phyloP scores from a whole-genome alignment of 106 monocot species.

The Dendrobium huoshanense region DNA sequence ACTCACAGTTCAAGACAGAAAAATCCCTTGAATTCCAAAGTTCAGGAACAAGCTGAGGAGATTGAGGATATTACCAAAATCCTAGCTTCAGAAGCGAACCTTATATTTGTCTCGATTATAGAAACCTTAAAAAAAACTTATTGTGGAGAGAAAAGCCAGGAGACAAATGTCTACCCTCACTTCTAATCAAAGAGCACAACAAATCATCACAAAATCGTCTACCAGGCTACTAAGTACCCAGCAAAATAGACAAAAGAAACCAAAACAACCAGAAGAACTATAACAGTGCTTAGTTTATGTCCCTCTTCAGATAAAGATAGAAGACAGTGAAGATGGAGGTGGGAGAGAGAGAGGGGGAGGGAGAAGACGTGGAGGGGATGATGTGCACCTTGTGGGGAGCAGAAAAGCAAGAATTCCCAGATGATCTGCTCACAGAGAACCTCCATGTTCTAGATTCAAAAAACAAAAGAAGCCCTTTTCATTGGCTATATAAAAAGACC shows the following conservation, averaged over 20 bases:
- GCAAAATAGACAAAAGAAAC: not conserved
- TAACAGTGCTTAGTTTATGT: not conserved
- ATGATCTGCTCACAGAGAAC: conserved; percentile 27
- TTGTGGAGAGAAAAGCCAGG: not conserved
- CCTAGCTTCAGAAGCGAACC: not conserved
- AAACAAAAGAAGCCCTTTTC: too few relatives aligned
- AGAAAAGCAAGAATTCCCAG: conserved; percentile 46
- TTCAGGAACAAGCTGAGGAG: not conserved
- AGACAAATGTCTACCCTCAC: not conserved
- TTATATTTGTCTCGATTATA: not conserved
- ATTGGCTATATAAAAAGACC: not conserved
- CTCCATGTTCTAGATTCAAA: conserved; percentile 4
- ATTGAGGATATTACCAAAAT: not conserved
- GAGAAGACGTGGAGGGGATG: too few relatives aligned
- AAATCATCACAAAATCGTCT: not conserved
- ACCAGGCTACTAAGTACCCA: not conserved
- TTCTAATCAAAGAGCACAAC: not conserved
- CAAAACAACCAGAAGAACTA: not conserved
- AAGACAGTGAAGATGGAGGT: not conserved
- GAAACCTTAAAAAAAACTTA: not conserved
- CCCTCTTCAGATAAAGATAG: too few relatives aligned
- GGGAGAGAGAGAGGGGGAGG: too few relatives aligned
- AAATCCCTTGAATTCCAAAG: not conserved
- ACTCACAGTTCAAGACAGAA: not conserved
- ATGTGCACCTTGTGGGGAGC: conserved; percentile 31